Conservation (phyloP, 768 basidiomycete genomes). For the Tephrocybe sp. region DNA sequence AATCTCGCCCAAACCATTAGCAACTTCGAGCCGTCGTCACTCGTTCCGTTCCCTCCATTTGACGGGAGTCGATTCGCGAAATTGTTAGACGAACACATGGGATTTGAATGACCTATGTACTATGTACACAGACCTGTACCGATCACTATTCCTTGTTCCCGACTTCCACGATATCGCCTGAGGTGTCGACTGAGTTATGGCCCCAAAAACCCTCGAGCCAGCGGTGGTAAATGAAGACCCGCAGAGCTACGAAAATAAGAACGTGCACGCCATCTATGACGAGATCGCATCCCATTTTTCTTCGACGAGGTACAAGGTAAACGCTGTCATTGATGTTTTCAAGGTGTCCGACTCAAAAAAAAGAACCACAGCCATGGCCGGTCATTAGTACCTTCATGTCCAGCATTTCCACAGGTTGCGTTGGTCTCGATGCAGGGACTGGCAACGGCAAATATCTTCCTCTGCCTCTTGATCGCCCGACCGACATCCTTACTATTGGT, state of each 20-base stretch:
- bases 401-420: constrained; percentile 69
- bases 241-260: constrained; percentile 62
- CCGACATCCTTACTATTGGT: constrained; percentile 71
- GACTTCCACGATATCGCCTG: constrained; percentile 14
- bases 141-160: not conserved
- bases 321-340: constrained; percentile 8
- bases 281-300: constrained; percentile 87
- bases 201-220: constrained; percentile 33
- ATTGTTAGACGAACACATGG: constrained; percentile 79
- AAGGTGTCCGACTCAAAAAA: constrained; percentile 5
- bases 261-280: constrained; percentile 86
- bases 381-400: constrained; percentile 76
- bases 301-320: constrained; percentile 84
- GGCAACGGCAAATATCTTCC: constrained; percentile 98
- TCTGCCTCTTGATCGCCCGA: constrained; percentile 60
- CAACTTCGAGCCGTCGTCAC: constrained; percentile 40
- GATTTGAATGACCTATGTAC: constrained; percentile 41
- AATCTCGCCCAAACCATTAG: constrained; percentile 55
- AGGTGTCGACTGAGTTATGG: constrained; percentile 8
- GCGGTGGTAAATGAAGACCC: constrained; percentile 48
- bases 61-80: constrained; percentile 66
- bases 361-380: constrained; percentile 98
- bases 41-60: constrained; percentile 66
- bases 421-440: constrained; percentile 93
- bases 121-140: constrained; percentile 1